phyloP scores from a whole-genome alignment of 768 basidiomycete species.

The Mycena olivaceomarginata region DNA sequence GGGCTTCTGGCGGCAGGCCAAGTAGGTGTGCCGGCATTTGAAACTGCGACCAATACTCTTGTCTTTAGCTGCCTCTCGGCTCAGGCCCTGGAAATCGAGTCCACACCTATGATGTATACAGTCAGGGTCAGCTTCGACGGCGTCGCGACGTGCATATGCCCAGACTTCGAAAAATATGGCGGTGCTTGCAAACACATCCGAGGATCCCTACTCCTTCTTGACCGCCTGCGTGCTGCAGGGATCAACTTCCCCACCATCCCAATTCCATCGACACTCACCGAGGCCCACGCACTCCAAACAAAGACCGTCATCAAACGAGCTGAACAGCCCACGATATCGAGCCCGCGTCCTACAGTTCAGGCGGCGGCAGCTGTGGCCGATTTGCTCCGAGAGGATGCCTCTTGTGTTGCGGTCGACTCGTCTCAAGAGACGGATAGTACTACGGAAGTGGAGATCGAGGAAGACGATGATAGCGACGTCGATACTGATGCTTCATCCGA shows the following conservation, averaged over 20 bases:
- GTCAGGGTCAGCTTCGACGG: slow-evolving; percentile 22
- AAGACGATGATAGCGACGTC: slow-evolving; percentile 3
- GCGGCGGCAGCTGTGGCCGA: background rate
- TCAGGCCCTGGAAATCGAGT: background rate
- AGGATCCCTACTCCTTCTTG: background rate
- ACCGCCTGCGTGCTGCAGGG: slow-evolving; percentile 10
- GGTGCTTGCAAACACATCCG: slow-evolving; percentile 48
- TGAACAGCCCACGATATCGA: too few relatives aligned
- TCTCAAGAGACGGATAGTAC: too few relatives aligned
- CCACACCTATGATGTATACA: slow-evolving; percentile 1
- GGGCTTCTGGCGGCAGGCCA: background rate
- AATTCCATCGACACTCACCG: background rate
- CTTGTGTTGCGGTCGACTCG: too few relatives aligned
- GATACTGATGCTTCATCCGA: slow-evolving; percentile 13
- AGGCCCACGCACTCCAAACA: background rate
- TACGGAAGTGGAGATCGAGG: background rate
- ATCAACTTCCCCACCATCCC: background rate
- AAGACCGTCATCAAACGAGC: background rate
- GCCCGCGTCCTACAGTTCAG: background rate
- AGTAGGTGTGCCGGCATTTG: background rate
- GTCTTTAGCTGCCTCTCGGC: slow-evolving; percentile 19
- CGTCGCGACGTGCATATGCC: background rate
- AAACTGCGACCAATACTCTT: background rate
- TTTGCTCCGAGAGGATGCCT: background rate
- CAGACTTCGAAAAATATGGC: slow-evolving; percentile 18